phyloP scores from a whole-genome alignment of 1,139 yeast genomes.

The Sugiyamaella castrensis region DNA sequence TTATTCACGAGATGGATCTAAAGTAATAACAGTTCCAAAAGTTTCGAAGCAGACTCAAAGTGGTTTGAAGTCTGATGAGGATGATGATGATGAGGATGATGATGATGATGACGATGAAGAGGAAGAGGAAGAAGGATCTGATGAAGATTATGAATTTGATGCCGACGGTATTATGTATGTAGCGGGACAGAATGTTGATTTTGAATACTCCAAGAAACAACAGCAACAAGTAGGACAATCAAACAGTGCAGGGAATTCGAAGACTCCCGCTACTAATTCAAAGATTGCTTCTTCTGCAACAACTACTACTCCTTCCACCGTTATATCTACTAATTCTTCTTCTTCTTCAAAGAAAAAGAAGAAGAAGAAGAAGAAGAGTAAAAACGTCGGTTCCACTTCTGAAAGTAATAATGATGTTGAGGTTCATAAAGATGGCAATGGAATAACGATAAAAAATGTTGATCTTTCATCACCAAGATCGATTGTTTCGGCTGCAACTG shows the following conservation, averaged over 20 bases:
- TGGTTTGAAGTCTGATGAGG: constrained; percentile 45
- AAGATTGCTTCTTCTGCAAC: no score
- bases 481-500: constrained; percentile 34
- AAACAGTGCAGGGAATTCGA: no score
- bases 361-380: constrained; percentile 43
- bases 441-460: constrained; percentile 31
- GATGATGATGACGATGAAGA: constrained; percentile 18
- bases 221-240: no score
- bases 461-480: constrained; percentile 55
- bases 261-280: constrained; percentile 6
- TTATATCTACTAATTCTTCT: no score
- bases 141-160: constrained; percentile 21
- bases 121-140: constrained; percentile 19
- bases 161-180: constrained; percentile 35
- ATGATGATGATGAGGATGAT: constrained; percentile 56
- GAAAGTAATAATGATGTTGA: constrained; percentile 23
- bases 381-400: constrained; percentile 36
- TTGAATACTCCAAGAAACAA: constrained; percentile 45
- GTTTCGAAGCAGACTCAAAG: constrained; percentile 4
- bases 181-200: constrained; percentile 58
- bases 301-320: constrained; percentile 1
- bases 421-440: constrained; percentile 30
- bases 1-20: constrained; percentile 30
- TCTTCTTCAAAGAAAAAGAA: constrained; percentile 38
- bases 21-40: constrained; percentile 27